Conservation (phyloP, 2,329 filamentous ascomycete species). For the Whalleya microplaca region DNA sequence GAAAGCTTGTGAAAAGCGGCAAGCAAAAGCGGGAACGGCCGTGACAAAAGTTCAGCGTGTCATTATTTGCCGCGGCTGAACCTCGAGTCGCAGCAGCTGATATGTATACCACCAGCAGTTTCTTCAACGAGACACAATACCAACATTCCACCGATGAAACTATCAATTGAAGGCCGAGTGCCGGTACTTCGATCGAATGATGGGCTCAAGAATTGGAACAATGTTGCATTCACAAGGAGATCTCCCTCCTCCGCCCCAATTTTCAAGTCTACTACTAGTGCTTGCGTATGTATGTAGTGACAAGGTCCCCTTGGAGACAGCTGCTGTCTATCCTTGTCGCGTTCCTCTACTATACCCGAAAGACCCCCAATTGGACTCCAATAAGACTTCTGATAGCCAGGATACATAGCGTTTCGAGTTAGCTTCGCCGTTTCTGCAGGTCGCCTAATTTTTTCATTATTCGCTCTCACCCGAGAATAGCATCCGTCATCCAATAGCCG, state of each 20-base stretch:
- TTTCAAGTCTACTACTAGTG: too few relatives aligned
- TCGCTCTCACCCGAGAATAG: constrained; percentile 18
- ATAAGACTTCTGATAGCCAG: constrained; percentile 3
- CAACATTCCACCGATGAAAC: background rate
- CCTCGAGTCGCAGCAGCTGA: background rate
- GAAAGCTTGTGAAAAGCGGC: constrained; percentile 2
- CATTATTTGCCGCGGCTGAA: background rate
- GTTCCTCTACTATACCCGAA: background rate
- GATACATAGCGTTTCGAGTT: constrained; percentile 13
- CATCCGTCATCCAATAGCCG: constrained; percentile 14
- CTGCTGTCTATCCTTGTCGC: constrained; percentile 3
- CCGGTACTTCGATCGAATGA: background rate
- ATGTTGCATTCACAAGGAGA: background rate
- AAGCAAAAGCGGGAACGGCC: constrained; percentile 17
- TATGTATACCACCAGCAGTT: background rate
- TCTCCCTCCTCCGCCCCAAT: constrained; percentile 8
- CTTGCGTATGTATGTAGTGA: constrained; percentile 7
- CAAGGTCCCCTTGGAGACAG: constrained; percentile 1
- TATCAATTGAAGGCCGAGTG: background rate
- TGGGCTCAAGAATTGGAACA: background rate
- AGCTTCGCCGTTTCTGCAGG: constrained; percentile 20
- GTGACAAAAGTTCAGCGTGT: constrained; percentile 5
- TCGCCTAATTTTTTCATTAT: constrained; percentile 22
- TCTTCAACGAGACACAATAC: background rate
- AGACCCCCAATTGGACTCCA: background rate